Conservation (phyloP, 139 green algal genomes). For the Chlorella sp. region DNA sequence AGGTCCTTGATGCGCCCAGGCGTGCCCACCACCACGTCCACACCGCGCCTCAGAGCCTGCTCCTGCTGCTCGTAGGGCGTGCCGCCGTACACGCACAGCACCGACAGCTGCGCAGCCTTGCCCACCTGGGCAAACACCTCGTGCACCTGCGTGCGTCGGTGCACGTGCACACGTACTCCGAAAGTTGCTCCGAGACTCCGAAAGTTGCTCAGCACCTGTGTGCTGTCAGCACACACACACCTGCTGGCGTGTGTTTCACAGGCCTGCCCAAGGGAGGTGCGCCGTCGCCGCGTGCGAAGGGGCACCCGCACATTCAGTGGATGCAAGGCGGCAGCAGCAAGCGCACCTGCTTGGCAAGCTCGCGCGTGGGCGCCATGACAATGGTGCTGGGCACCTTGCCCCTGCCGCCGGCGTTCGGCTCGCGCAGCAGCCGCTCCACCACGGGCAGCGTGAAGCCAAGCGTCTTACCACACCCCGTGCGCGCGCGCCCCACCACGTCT, state of each 20-base stretch:
- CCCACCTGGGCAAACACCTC: not conserved
- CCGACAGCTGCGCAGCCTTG: constrained; percentile 40
- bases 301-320: too few species aligned
- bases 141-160: not conserved
- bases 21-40: constrained; percentile 95
- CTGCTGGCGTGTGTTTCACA: not conserved
- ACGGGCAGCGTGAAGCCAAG: constrained; percentile 97
- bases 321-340: too few species aligned
- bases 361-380: constrained; percentile 89
- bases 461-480: constrained; percentile 96
- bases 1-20: constrained; percentile 94
- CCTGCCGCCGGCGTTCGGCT: constrained; percentile 9
- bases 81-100: constrained; percentile 92
- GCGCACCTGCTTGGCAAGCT: constrained; percentile 98
- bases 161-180: too few species aligned
- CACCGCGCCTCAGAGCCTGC: constrained; percentile 63
- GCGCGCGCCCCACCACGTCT: constrained; percentile 89
- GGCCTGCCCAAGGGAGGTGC: too few species aligned
- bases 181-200: constrained; percentile 71
- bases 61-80: constrained; percentile 75
- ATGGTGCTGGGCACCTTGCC: constrained; percentile 41
- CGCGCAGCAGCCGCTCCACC: constrained; percentile 67
- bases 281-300: too few species aligned
- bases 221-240: not conserved
- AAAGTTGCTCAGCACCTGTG: too few species aligned